phyloP scores from a whole-genome alignment of 1,139 yeast genomes.

The Saccharomyces hybrid region DNA sequence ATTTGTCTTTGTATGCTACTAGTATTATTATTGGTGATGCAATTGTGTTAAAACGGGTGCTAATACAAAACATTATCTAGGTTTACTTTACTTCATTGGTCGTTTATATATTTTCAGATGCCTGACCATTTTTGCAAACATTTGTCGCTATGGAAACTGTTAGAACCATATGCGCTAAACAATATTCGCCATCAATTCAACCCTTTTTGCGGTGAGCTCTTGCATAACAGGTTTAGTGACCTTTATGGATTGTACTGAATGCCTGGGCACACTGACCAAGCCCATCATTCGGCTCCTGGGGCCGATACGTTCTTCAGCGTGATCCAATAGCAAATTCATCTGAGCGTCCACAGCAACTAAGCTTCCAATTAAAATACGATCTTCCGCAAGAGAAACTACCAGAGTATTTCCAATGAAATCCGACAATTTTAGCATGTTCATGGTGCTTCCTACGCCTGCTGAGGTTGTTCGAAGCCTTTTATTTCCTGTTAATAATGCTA shows the following conservation, averaged over 20 bases:
- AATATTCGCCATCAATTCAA: constrained; percentile 12
- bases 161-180: constrained; percentile 8
- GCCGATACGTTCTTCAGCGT: constrained; percentile 20
- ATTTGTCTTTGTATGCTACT: neutral
- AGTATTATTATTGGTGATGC: neutral
- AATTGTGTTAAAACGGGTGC: neutral
- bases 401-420: constrained; percentile 25
- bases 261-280: constrained; percentile 28
- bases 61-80: neutral
- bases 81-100: neutral
- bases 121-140: neutral
- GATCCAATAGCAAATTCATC: constrained; percentile 25
- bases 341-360: constrained; percentile 29
- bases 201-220: constrained; percentile 10
- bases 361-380: constrained; percentile 21
- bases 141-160: neutral
- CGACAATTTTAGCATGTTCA: constrained; percentile 15
- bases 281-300: constrained; percentile 19
- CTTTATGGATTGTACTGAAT: constrained; percentile 19
- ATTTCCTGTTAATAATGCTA: too few species aligned
- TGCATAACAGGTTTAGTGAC: constrained; percentile 11
- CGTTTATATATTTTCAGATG: neutral
- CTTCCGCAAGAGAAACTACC: constrained; percentile 16
- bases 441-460: too few species aligned
- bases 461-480: too few species aligned